Evolutionary conservation across 805 yeast species (phyloP).

Genomic region (Ogataea polymorpha): DNA sequence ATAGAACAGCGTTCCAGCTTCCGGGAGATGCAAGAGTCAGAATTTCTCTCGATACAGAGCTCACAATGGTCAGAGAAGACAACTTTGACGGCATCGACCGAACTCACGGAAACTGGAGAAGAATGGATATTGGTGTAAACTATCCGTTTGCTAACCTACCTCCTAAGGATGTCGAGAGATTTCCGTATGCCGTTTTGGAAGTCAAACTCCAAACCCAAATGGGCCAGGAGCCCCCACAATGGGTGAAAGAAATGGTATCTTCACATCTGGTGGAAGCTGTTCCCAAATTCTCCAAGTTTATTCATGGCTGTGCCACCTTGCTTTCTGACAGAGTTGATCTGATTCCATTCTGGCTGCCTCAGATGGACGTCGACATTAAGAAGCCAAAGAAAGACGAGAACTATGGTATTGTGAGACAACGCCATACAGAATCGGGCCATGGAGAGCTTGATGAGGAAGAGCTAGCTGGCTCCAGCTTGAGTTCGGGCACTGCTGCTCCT

Average conservation of each 20-base stretch:
- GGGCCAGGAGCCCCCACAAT: slow-evolving; percentile 98
- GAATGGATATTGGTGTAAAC: slow-evolving; percentile 97
- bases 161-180: slow-evolving; percentile 81
- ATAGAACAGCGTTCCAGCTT: slow-evolving; percentile 97
- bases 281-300: slow-evolving; percentile 95
- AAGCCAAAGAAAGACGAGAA: slow-evolving; percentile 68
- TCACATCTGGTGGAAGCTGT: slow-evolving; percentile 97
- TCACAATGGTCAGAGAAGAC: slow-evolving; percentile 97
- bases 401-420: slow-evolving; percentile 59
- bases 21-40: slow-evolving; percentile 99
- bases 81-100: slow-evolving; percentile 91
- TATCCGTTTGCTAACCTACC: slow-evolving; percentile 89
- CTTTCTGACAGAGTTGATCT: slow-evolving; percentile 78
- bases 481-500: slow-evolving; percentile 10
- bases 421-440: slow-evolving; percentile 32
- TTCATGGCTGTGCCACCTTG: slow-evolving; percentile 93
- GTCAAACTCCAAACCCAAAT: slow-evolving; percentile 96
- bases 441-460: slow-evolving; percentile 71
- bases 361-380: slow-evolving; percentile 92
- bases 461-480: slow-evolving; percentile 36
- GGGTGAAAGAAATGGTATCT: slow-evolving; percentile 91
- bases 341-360: slow-evolving; percentile 97
- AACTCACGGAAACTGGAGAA: slow-evolving; percentile 93
- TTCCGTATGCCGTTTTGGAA: slow-evolving; percentile 97
- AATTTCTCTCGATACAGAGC: slow-evolving; percentile 94